Percentiles rank a stretch among this genome's conserved stretches.
Conservation (phyloP, 2,329 filamentous ascomycete species). For the Sclerotinia subarctica region DNA sequence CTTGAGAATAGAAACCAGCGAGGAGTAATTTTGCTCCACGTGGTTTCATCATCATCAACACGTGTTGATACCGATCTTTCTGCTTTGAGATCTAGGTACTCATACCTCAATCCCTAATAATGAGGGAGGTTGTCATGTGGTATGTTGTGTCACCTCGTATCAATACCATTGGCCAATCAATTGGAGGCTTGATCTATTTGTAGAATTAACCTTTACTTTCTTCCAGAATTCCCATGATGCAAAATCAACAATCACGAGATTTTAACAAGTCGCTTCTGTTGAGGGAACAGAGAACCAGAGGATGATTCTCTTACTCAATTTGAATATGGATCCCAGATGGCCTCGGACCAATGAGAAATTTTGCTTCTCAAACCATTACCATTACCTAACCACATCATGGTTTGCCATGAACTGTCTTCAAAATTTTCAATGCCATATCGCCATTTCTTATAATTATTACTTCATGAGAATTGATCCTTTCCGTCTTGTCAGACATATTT, state of each 20-base stretch:
- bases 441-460: conserved; percentile 17
- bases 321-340: neutral
- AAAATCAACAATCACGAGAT: neutral
- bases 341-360: conserved; percentile 12
- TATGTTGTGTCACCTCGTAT: conserved; percentile 6
- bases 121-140: neutral
- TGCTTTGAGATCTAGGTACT: neutral
- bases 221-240: neutral
- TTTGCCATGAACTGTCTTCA: conserved; percentile 9
- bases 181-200: too few relatives aligned
- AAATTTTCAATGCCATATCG: conserved; percentile 12
- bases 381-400: conserved; percentile 15
- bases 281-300: neutral
- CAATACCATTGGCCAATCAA: neutral
- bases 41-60: conserved; percentile 7
- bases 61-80: neutral
- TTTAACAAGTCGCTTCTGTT: too few relatives aligned
- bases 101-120: neutral
- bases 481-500: neutral
- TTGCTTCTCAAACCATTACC: conserved; percentile 4
- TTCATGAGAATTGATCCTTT: conserved; percentile 15
- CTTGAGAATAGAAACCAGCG: neutral
- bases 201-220: neutral
- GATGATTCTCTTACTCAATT: conserved; percentile 9
- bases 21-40: neutral